Percentiles rank a stretch among this genome's conserved stretches.
Conservation (phyloP, 2,329 filamentous ascomycete genomes). For the Orbilia oligospora region DNA sequence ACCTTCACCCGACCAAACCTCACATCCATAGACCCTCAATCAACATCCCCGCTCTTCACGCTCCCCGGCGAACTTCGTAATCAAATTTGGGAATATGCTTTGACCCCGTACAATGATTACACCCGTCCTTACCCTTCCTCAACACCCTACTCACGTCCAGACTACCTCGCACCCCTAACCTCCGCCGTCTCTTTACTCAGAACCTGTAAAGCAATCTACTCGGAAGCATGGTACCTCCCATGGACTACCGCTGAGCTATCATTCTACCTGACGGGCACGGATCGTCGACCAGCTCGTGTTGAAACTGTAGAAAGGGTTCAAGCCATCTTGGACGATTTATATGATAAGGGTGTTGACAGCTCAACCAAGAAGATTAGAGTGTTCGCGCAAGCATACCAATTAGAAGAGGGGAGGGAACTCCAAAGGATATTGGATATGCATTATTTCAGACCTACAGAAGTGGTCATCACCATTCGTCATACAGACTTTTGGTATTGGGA, state of each 20-base stretch:
- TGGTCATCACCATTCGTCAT: constrained; percentile 70
- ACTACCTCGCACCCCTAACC: constrained; percentile 67
- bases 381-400: constrained; percentile 68
- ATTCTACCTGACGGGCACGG: constrained; percentile 66
- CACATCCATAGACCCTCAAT: background rate
- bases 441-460: constrained; percentile 65
- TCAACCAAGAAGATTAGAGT: constrained; percentile 66
- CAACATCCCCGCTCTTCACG: constrained; percentile 17
- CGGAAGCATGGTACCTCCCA: constrained; percentile 69
- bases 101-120: constrained; percentile 67
- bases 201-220: constrained; percentile 69
- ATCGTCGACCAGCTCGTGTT: constrained; percentile 66
- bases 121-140: constrained; percentile 23
- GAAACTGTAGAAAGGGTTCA: constrained; percentile 62
- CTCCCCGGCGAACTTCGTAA: constrained; percentile 71
- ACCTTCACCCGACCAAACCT: background rate
- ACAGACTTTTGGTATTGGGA: constrained; percentile 71
- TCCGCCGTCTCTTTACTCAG: constrained; percentile 67
- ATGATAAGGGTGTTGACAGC: constrained; percentile 62
- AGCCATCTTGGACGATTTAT: constrained; percentile 26
- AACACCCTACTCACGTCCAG: constrained; percentile 68
- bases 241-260: constrained; percentile 67
- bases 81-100: constrained; percentile 68
- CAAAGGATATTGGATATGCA: constrained; percentile 63
- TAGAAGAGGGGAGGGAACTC: constrained; percentile 65